phyloP scores from a whole-genome alignment of 2,329 filamentous ascomycete genomes.

The Dactylonectria macrodidyma region DNA sequence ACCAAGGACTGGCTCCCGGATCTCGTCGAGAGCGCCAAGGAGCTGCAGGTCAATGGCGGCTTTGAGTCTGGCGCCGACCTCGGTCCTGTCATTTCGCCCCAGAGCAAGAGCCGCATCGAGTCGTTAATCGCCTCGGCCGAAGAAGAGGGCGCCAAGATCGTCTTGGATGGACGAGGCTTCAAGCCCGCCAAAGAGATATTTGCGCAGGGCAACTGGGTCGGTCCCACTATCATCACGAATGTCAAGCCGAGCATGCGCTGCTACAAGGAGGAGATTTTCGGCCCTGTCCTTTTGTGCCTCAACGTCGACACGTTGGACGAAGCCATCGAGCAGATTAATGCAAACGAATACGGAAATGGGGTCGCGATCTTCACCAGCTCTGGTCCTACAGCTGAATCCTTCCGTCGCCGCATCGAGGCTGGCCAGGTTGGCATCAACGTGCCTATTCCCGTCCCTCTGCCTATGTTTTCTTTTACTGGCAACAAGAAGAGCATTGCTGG shows the following conservation, averaged over 20 bases:
- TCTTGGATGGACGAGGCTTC: slow-evolving; percentile 43
- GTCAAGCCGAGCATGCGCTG: slow-evolving; percentile 55
- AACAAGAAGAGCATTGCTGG: slow-evolving; percentile 77
- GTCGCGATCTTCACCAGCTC: slow-evolving; percentile 53
- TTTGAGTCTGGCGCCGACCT: slow-evolving; percentile 43
- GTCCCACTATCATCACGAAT: slow-evolving; percentile 53
- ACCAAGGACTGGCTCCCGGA: slow-evolving; percentile 74
- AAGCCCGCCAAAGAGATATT: slow-evolving; percentile 36
- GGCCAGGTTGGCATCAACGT: slow-evolving; percentile 48
- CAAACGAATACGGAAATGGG: slow-evolving; percentile 53
- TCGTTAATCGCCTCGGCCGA: slow-evolving; percentile 40
- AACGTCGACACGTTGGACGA: slow-evolving; percentile 53
- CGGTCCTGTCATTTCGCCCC: slow-evolving; percentile 42
- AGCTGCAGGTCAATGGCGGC: slow-evolving; percentile 52
- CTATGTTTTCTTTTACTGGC: slow-evolving; percentile 48
- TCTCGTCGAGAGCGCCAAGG: slow-evolving; percentile 73
- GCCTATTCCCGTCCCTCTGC: slow-evolving; percentile 46
- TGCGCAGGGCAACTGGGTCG: slow-evolving; percentile 61
- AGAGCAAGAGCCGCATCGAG: slow-evolving; percentile 41
- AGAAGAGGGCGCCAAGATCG: slow-evolving; percentile 39
- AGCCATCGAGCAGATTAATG: slow-evolving; percentile 52
- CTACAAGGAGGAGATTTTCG: slow-evolving; percentile 55
- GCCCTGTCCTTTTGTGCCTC: slow-evolving; percentile 54
- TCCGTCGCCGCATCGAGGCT: slow-evolving; percentile 50
- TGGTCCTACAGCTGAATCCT: slow-evolving; percentile 48